These are phyloP conservation scores for Diplosphaera chodatii DNA, from an alignment of 139 green algal genomes.

Conservation along the genomic window DNA sequence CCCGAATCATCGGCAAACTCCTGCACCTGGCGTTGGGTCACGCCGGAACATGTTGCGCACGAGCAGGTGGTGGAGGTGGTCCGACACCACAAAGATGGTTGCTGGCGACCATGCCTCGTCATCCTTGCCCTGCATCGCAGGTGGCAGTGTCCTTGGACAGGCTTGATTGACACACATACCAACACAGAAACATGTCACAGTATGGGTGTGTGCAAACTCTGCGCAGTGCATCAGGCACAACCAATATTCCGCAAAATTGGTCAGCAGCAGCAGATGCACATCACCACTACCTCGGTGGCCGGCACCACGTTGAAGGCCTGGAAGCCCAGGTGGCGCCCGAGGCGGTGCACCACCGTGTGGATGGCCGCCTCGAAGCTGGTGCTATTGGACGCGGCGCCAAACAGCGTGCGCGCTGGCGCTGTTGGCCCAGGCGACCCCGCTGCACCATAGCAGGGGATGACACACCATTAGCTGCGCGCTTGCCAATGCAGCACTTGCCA, in stretches of 20 bases:
- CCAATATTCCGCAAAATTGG: no score
- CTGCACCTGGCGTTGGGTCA: slow-evolving; percentile 22
- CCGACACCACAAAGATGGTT: slow-evolving; percentile 63
- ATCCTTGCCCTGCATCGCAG: slow-evolving; percentile 1
- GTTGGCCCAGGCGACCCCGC: no score
- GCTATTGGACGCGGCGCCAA: slow-evolving; percentile 24
- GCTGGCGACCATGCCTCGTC: slow-evolving; percentile 32
- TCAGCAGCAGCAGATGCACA: no score
- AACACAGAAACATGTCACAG: no score
- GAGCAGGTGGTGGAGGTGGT: slow-evolving; percentile 60
- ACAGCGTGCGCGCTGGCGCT: not conserved
- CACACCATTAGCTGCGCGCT: no score
- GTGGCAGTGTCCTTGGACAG: no score
- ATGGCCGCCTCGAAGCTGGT: slow-evolving; percentile 30
- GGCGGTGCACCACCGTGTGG: slow-evolving; percentile 37
- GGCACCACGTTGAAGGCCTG: slow-evolving; percentile 70
- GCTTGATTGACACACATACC: no score
- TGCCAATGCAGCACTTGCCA: no score
- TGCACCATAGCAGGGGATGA: no score
- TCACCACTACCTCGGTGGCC: slow-evolving; percentile 24
- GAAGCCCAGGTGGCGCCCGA: slow-evolving; percentile 66
- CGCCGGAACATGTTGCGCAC: slow-evolving; percentile 58
- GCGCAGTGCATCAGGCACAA: no score
- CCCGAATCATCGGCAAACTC: not conserved
- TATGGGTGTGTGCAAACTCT: no score